These are phyloP conservation scores for Rubia occidens DNA, from an alignment of 305 asterid genomes.

Conservation along the genomic window DNA sequence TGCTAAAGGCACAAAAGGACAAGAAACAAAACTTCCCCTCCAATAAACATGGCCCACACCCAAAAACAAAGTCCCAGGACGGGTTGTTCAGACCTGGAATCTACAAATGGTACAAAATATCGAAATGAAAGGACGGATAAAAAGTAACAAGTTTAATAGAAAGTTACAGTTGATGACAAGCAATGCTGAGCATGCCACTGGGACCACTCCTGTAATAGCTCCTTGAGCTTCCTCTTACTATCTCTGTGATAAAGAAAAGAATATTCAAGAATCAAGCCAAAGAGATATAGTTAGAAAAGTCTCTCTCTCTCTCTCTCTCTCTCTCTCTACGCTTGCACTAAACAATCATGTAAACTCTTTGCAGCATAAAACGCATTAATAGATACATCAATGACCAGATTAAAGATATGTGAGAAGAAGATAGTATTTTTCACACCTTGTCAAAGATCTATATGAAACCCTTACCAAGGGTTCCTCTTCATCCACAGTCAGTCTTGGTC, in stretches of 20 bases:
- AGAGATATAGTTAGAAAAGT: slow-evolving; percentile 6
- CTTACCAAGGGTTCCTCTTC: slow-evolving; percentile 72
- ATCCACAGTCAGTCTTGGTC: slow-evolving; percentile 53
- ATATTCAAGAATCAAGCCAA: slow-evolving; percentile 15
- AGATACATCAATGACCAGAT: not conserved
- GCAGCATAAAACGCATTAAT: slow-evolving; percentile 1
- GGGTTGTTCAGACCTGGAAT: not conserved
- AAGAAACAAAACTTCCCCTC: no score
- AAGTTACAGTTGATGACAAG: slow-evolving; percentile 47
- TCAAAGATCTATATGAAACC: slow-evolving; percentile 54
- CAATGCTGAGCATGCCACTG: slow-evolving; percentile 68
- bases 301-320: no score
- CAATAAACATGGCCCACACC: not conserved
- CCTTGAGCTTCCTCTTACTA: slow-evolving; percentile 80
- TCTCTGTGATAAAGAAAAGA: slow-evolving; percentile 42
- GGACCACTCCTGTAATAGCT: slow-evolving; percentile 81
- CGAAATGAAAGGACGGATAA: not conserved
- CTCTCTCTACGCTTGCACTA: not conserved
- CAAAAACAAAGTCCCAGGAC: not conserved
- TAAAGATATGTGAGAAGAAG: slow-evolving; percentile 9
- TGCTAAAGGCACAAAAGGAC: no score
- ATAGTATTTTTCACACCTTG: slow-evolving; percentile 32
- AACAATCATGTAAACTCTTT: not conserved
- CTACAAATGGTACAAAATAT: not conserved
- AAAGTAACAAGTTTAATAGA: not conserved